Evolutionary conservation across 148 eudicot species (phyloP), one percentile per base, ranked within the genome.

Genomic region (Camellia lanceoleosa): DNA sequence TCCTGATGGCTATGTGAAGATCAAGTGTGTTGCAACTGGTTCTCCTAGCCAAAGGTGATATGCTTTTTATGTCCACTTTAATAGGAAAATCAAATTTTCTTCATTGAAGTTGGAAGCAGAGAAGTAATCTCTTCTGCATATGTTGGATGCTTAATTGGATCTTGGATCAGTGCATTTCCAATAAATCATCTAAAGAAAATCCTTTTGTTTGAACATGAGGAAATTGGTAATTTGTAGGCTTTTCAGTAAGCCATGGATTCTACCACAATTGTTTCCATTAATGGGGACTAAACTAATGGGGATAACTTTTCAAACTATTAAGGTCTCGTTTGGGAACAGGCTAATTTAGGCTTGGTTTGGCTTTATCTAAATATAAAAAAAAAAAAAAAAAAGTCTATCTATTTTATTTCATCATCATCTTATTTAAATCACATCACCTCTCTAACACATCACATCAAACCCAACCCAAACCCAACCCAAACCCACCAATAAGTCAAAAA

Each of bases 1-100:
- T 88, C 98, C 97, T 44, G 87, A 90, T 85, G 91, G 93, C 79
- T 87, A 89, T 86, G 97, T 95, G 86, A 95, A 95, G 91, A 82
- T 95, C 76, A 95, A 95, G 84, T 95, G 99, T 83, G 71, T 93
- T 80, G 93, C 93, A 75, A 85, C 93, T 44, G 98, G 99, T 80
- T 88, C 88, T 68, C 89, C 77, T 18, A 75, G 66, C 19, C 89
- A 92, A 85, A 95, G 99, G 99, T 95, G 61, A 67, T 69, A 30
- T 54, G 55, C 63, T 68, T 75, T 9, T 59, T 68, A 6, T 43
- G 14, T 52, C 23, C 19, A 38, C 30, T 47, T 68, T 7, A 46
- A 54, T 16, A 44, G 64, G 49, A 65, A n/a, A 47, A 42, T 10
- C 4, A 63, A 14, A 18, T 38, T 14, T 23, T 73, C 8, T 56